Conservation (phyloP, 345 rosid species). For the Brassica incana region DNA sequence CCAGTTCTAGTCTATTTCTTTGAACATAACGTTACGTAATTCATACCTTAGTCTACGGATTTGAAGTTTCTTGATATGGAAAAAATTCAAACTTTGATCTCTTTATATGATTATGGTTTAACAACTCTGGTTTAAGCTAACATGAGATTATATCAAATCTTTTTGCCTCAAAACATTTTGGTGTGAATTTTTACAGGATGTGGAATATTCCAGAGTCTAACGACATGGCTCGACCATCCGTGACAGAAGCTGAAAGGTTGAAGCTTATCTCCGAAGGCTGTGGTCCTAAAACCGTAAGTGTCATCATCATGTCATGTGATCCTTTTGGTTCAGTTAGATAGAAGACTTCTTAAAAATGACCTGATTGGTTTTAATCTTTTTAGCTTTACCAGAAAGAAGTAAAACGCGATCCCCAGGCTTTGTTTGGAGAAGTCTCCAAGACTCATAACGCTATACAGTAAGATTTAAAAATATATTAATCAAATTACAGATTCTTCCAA, state of each 20-base stretch:
- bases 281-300: conserved; percentile 67
- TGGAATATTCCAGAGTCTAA: conserved; percentile 69
- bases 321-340: background rate
- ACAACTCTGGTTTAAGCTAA: background rate
- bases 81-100: background rate
- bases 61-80: background rate
- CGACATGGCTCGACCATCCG: conserved; percentile 56
- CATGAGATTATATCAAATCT: background rate
- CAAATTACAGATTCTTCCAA: background rate
- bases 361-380: conserved; percentile 37
- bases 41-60: no score
- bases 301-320: background rate
- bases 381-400: conserved; percentile 73
- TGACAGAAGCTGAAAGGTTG: conserved; percentile 68
- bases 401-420: conserved; percentile 56
- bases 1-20: background rate
- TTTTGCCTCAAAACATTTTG: background rate
- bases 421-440: conserved; percentile 68
- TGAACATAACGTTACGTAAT: background rate
- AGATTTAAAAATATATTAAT: conserved; percentile 30
- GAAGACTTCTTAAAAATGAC: conserved; percentile 23
- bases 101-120: background rate
- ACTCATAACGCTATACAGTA: conserved; percentile 85
- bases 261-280: conserved; percentile 83
- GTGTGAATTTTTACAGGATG: conserved; percentile 50